Evolutionary conservation across 176 grass and related monocot genomes (phyloP).

Genomic region (Urochloa ruziziensis): DNA sequence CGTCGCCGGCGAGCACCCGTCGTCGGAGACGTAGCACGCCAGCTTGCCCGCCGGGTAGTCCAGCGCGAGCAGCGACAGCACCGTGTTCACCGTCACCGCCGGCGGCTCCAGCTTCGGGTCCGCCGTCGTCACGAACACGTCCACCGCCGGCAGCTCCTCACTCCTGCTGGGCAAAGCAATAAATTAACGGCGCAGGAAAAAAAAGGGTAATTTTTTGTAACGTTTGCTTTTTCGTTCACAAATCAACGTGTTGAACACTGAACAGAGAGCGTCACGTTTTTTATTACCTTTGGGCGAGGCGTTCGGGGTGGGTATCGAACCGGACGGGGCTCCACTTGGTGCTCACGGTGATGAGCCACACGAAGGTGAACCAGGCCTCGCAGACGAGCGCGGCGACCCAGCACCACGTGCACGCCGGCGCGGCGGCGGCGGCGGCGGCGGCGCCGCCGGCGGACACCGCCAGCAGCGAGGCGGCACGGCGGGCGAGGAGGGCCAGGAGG

Average conservation of each 20-base stretch:
- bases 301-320: conserved; percentile 28
- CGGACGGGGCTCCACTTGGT: conserved; percentile 38
- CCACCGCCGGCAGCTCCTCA: conserved; percentile 44
- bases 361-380: conserved; percentile 47
- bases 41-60: conserved; percentile 59
- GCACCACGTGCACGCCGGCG: not conserved
- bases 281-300: not conserved
- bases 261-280: not conserved
- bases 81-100: conserved; percentile 54
- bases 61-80: conserved; percentile 56
- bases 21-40: conserved; percentile 68
- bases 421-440: not conserved
- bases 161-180: not conserved
- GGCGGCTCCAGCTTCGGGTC: conserved; percentile 54
- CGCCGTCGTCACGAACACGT: conserved; percentile 67
- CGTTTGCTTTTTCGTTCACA: no score
- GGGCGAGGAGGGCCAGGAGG: conserved; percentile 20
- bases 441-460: not conserved
- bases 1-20: conserved; percentile 46
- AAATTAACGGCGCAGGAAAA: no score
- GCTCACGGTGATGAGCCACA: conserved; percentile 49
- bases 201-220: no score
- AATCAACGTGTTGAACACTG: no score
- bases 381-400: conserved; percentile 33
- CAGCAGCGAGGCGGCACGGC: not conserved